phyloP scores from a whole-genome alignment of 75 land plant genomes.

The Pinus taeda region DNA sequence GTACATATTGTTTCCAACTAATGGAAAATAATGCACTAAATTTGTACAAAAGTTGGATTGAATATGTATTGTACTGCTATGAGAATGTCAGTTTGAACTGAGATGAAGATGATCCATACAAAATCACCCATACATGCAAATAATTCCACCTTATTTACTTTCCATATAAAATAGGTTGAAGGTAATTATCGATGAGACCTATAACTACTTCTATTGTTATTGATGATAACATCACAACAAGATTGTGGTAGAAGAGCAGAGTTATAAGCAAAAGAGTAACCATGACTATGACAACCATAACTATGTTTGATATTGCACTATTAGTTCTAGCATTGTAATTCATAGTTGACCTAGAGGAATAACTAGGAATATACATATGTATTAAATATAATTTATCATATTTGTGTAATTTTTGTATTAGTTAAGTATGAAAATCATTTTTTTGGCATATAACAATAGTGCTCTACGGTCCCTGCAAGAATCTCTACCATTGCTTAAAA shows the following conservation, averaged over 20 bases:
- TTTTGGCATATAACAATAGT: too few relatives aligned
- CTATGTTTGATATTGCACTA: conserved; percentile 43
- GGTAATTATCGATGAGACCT: conserved; percentile 26
- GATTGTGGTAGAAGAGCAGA: conserved; percentile 45
- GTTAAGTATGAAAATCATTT: too few relatives aligned
- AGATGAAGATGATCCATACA: conserved; percentile 35
- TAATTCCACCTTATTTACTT: conserved; percentile 43
- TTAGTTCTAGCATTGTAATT: conserved; percentile 36
- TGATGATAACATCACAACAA: conserved; percentile 33
- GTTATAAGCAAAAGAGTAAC: conserved; percentile 30
- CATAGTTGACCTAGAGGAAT: conserved; percentile 49
- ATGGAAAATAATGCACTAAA: too few relatives aligned
- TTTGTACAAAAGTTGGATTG: not conserved
- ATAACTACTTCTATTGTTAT: conserved; percentile 40
- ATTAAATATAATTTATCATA: too few relatives aligned
- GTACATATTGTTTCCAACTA: not conserved
- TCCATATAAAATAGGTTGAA: conserved; percentile 39
- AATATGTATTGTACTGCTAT: conserved; percentile 29
- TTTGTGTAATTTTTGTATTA: too few relatives aligned
- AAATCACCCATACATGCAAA: conserved; percentile 39
- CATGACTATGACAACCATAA: conserved; percentile 37
- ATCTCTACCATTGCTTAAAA: too few relatives aligned
- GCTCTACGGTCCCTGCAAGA: too few relatives aligned
- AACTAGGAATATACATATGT: conserved; percentile 20
- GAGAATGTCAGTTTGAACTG: conserved; percentile 35